A percentile compares a stretch with the other conserved stretches of the same genome.
Conservation (phyloP, 2,329 filamentous ascomycete species). For the Fusarium gaditjirri region DNA sequence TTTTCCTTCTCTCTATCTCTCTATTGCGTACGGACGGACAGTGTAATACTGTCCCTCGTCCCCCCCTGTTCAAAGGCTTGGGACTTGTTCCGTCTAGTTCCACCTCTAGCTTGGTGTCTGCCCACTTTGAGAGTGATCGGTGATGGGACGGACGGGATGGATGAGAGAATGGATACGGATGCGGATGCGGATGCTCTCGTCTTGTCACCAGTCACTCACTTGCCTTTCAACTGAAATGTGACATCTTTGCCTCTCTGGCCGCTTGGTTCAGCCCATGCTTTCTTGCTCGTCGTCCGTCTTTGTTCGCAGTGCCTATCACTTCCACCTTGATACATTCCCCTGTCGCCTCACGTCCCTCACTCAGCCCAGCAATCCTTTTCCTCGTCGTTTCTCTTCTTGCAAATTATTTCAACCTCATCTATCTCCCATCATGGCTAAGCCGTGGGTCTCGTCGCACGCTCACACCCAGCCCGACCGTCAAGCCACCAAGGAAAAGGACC, state of each 20-base stretch:
- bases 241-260: conserved; percentile 22
- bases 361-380: neutral
- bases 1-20: conserved; percentile 9
- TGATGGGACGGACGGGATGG: conserved; percentile 8
- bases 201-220: neutral
- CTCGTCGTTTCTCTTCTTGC: conserved; percentile 1
- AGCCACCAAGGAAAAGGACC: conserved; percentile 23
- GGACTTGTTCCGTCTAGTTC: conserved; percentile 23
- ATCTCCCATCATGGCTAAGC: conserved; percentile 36
- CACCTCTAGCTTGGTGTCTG: conserved; percentile 29
- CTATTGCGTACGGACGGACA: neutral
- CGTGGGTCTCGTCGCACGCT: conserved; percentile 28
- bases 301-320: conserved; percentile 28
- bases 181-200: neutral
- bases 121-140: conserved; percentile 27
- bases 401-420: conserved; percentile 10
- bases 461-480: conserved; percentile 30
- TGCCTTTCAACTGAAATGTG: conserved; percentile 24
- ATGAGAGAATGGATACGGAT: conserved; percentile 2
- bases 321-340: conserved; percentile 30
- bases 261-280: conserved; percentile 31
- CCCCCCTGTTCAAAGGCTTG: conserved; percentile 17
- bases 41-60: neutral
- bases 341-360: conserved; percentile 8
- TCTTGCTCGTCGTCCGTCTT: conserved; percentile 23